Evolutionary conservation across 129 eudicot species (phyloP), one percentile per base, ranked within the genome.

Genomic region (Calendula officinalis): DNA sequence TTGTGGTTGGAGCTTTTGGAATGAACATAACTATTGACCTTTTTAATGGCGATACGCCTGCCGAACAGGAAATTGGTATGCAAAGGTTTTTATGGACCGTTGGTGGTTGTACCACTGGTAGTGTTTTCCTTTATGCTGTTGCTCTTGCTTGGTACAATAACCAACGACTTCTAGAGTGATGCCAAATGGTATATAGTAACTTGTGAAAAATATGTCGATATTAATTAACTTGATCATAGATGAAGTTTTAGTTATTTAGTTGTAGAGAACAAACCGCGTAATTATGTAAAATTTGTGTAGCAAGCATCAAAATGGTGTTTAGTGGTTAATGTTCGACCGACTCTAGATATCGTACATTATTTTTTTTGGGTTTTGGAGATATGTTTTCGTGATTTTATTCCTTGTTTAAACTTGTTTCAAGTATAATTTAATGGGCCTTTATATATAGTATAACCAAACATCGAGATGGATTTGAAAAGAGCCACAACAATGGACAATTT

Each of bases 71-170:
- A 13, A 53, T 64, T 15, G 90, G 96, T 50, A 71, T 71, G 76
- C 60, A 37, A 14, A 60, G 75, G 13, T 89, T 85, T 65, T 51
- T 81, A 13, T 89, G 94, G 87, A 89, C 90, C 0, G 84, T 82
- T 30, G 94, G 89, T 46, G 94, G 96, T 5, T 66, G 90, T 35
- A 46, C 94, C 45, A 66, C 87, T 0, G 96, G 85, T 44, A 68
- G 80, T 54, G 38, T 85, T 9, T 70, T 85, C 72, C 62, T 89
- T 1, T 89, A 89, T 45, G 77, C 78, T 50, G 32, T 76, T 41
- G 96, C 94, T n/a, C 63, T 89, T 12, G 78, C 82, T 14, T 89
- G 96, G 96, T 82, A 71, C 52, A 89, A 80, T 74, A 76, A 82
- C 75, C 84, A 79, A 70, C 75, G 90, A 27, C 64, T 89, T 67